Conservation (phyloP, 345 rosid genomes). For the Balakata baccata region DNA sequence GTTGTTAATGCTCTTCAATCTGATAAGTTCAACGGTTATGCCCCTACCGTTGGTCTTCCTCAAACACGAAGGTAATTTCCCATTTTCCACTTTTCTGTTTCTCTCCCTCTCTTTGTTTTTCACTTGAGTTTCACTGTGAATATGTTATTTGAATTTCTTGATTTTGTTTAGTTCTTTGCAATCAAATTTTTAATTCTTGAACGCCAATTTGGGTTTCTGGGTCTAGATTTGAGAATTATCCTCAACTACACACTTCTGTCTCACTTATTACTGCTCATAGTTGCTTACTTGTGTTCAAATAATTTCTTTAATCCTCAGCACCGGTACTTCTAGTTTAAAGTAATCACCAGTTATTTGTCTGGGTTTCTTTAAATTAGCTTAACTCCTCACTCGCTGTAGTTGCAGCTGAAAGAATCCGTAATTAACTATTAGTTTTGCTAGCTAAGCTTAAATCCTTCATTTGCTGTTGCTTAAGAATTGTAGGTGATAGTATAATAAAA, state of each 20-base stretch:
- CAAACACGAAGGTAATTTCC: conserved; percentile 67
- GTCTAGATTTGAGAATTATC: too few relatives aligned
- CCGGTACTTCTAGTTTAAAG: too few relatives aligned
- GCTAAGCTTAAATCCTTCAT: background rate
- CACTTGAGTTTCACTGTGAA: too few relatives aligned
- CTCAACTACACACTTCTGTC: too few relatives aligned
- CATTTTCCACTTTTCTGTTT: background rate
- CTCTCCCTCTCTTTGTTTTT: conserved; percentile 1
- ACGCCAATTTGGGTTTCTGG: background rate
- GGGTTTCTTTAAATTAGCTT: background rate
- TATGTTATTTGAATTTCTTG: too few relatives aligned
- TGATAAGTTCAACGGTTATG: conserved; percentile 77
- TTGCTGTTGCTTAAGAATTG: background rate
- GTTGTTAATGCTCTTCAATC: conserved; percentile 68
- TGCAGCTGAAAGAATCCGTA: conserved; percentile 5
- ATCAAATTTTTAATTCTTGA: background rate
- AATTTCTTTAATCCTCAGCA: too few relatives aligned
- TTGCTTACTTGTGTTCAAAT: too few relatives aligned
- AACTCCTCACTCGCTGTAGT: background rate
- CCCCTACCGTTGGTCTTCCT: conserved; percentile 91
- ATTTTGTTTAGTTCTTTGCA: too few relatives aligned
- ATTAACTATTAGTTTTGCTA: background rate
- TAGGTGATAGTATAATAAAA: too few relatives aligned
- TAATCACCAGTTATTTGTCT: background rate
- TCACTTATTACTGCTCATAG: too few relatives aligned